A percentile compares a stretch with the other conserved stretches of the same genome.
Conservation (phyloP, 305 asterid genomes). For the Fraxinus xanthoxyloides region DNA sequence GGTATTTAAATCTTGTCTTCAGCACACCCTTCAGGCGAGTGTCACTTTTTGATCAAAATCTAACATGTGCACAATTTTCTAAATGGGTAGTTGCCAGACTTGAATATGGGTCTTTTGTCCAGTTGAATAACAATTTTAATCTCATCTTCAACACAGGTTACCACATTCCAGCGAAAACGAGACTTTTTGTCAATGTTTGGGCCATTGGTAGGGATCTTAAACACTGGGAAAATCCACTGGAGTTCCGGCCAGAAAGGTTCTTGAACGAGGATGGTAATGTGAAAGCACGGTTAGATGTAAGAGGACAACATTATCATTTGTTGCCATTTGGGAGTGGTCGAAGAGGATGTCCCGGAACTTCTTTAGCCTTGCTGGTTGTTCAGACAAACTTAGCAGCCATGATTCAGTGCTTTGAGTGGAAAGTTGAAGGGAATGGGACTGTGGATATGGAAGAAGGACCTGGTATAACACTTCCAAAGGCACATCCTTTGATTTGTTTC, state of each 20-base stretch:
- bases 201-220: slow-evolving; percentile 38
- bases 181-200: slow-evolving; percentile 38
- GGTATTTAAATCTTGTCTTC: slow-evolving; percentile 10
- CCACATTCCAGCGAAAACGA: slow-evolving; percentile 29
- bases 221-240: slow-evolving; percentile 38
- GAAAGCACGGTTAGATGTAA: slow-evolving; percentile 29
- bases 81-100: neutral
- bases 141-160: slow-evolving; percentile 6
- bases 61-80: neutral
- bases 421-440: slow-evolving; percentile 19
- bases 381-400: slow-evolving; percentile 40
- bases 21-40: neutral
- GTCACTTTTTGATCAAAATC: neutral
- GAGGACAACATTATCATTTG: slow-evolving; percentile 41
- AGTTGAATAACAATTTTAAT: neutral
- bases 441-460: slow-evolving; percentile 42
- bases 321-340: slow-evolving; percentile 49
- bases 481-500: slow-evolving; percentile 37
- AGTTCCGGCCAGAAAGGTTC: slow-evolving; percentile 43
- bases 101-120: neutral
- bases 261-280: slow-evolving; percentile 2
- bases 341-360: slow-evolving; percentile 45
- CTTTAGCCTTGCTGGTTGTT: slow-evolving; percentile 36
- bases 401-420: slow-evolving; percentile 50
- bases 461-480: slow-evolving; percentile 40